Percentiles rank a stretch among this genome's conserved stretches.
phyloP scores from a whole-genome alignment of 371 early-diverging fungal species.

The Apophysomyces trapeziformis region DNA sequence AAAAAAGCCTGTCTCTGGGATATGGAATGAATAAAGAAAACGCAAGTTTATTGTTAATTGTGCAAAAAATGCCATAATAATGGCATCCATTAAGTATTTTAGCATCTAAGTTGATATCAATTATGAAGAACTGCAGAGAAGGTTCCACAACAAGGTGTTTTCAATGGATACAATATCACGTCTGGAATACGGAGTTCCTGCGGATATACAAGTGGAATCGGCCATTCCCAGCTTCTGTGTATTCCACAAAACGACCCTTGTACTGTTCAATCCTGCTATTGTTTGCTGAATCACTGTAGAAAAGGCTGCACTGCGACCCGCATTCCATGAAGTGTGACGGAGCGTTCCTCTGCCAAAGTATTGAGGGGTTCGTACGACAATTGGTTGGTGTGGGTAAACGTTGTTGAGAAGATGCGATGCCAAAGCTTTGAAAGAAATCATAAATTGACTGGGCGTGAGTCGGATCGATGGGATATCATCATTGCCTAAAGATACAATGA shows the following conservation, averaged over 20 bases:
- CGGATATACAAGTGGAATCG: slow-evolving; percentile 18
- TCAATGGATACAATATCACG: slow-evolving; percentile 29
- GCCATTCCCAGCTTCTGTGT: slow-evolving; percentile 35
- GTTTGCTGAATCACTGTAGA: slow-evolving; percentile 27
- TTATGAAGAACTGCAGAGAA: slow-evolving; percentile 23
- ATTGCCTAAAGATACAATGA: slow-evolving; percentile 37
- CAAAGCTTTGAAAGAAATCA: slow-evolving; percentile 23
- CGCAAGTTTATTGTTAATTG: too few relatives aligned
- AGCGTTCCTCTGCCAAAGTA: slow-evolving; percentile 22
- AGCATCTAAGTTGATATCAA: neutral
- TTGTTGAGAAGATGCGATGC: slow-evolving; percentile 15
- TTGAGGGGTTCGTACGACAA: slow-evolving; percentile 40
- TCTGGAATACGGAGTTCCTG: slow-evolving; percentile 25
- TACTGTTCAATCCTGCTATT: slow-evolving; percentile 10
- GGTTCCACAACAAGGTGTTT: slow-evolving; percentile 25
- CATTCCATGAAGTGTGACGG: slow-evolving; percentile 28
- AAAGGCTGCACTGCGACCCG: slow-evolving; percentile 42
- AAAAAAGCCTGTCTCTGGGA: too few relatives aligned
- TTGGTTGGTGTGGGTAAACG: slow-evolving; percentile 27
- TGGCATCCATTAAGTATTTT: slow-evolving; percentile 1
- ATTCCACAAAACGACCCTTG: slow-evolving; percentile 32
- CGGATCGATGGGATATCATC: slow-evolving; percentile 25
- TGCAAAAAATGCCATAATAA: neutral
- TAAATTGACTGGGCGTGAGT: slow-evolving; percentile 32
- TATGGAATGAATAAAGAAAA: too few relatives aligned